phyloP scores from a whole-genome alignment of 2,329 filamentous ascomycete genomes.

The Beauveria pseudobassiana region DNA sequence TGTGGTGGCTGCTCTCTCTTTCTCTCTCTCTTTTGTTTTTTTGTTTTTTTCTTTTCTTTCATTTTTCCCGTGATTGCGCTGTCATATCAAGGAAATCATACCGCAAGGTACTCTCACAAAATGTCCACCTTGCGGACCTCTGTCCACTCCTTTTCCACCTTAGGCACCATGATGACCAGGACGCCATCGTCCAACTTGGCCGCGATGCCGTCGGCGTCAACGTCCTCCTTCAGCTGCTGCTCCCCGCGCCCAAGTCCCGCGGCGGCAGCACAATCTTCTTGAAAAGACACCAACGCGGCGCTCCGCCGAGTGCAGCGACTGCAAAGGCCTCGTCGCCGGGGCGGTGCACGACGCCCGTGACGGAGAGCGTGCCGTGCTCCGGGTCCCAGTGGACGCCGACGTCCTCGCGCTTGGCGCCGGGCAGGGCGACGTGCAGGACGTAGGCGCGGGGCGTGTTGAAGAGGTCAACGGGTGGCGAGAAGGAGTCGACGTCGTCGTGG shows the following conservation, averaged over 20 bases:
- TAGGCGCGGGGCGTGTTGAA: conserved; percentile 62
- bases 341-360: conserved; percentile 67
- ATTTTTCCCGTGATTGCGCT: neutral
- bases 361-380: conserved; percentile 55
- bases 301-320: conserved; percentile 56
- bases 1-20: neutral
- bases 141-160: conserved; percentile 59
- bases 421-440: conserved; percentile 67
- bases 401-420: conserved; percentile 73
- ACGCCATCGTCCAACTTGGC: conserved; percentile 76
- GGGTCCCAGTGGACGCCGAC: conserved; percentile 69
- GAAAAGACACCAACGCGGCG: conserved; percentile 66
- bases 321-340: conserved; percentile 62
- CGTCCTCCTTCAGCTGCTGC: conserved; percentile 23
- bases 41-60: neutral
- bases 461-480: conserved; percentile 63
- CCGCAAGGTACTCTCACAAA: conserved; percentile 26
- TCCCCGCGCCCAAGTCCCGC: conserved; percentile 33
- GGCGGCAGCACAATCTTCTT: conserved; percentile 57
- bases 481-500: conserved; percentile 30
- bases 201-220: conserved; percentile 61
- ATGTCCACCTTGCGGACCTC: conserved; percentile 55
- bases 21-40: neutral
- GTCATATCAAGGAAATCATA: neutral
- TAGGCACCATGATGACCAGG: conserved; percentile 68